Conservation (phyloP, 495 filamentous ascomycete species). For the Diplogelasinospora grovesii region DNA sequence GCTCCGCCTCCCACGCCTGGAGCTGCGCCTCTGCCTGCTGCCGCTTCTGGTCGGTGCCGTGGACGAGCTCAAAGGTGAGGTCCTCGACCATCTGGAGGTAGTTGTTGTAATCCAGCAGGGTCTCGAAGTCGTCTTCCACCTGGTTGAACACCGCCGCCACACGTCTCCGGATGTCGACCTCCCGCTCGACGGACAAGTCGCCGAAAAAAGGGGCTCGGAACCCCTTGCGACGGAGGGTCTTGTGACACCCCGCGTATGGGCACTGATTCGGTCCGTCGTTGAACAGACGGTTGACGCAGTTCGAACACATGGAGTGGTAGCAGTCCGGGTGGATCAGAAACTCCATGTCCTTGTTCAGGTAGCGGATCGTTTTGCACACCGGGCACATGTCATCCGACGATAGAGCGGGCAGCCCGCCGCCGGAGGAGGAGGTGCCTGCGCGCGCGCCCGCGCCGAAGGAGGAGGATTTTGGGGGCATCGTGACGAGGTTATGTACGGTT, state of each 20-base stretch:
- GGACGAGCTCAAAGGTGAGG: slow-evolving; percentile 80
- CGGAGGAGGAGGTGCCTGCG: slow-evolving; percentile 5
- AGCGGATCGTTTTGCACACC: slow-evolving; percentile 90
- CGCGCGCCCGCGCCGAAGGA: neutral
- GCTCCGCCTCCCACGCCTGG: slow-evolving; percentile 59
- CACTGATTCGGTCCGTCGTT: slow-evolving; percentile 82
- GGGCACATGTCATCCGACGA: slow-evolving; percentile 73
- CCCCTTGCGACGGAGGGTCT: slow-evolving; percentile 73
- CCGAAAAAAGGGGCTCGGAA: slow-evolving; percentile 88
- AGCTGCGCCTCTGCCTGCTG: slow-evolving; percentile 59
- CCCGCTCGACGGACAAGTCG: slow-evolving; percentile 83
- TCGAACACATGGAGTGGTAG: slow-evolving; percentile 97
- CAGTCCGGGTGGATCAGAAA: slow-evolving; percentile 97
- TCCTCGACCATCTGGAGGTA: slow-evolving; percentile 92
- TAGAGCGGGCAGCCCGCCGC: slow-evolving; percentile 12
- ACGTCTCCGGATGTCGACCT: slow-evolving; percentile 82
- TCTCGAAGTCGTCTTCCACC: slow-evolving; percentile 82
- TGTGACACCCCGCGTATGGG: slow-evolving; percentile 77
- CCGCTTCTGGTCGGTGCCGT: slow-evolving; percentile 58
- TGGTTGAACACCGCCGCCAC: slow-evolving; percentile 82
- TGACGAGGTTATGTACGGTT: no score
- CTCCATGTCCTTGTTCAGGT: slow-evolving; percentile 85
- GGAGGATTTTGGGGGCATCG: slow-evolving; percentile 16
- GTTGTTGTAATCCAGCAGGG: slow-evolving; percentile 75
- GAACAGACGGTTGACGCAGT: slow-evolving; percentile 92